phyloP scores from a whole-genome alignment of 2,329 filamentous ascomycete genomes.

The Nemania sp. region DNA sequence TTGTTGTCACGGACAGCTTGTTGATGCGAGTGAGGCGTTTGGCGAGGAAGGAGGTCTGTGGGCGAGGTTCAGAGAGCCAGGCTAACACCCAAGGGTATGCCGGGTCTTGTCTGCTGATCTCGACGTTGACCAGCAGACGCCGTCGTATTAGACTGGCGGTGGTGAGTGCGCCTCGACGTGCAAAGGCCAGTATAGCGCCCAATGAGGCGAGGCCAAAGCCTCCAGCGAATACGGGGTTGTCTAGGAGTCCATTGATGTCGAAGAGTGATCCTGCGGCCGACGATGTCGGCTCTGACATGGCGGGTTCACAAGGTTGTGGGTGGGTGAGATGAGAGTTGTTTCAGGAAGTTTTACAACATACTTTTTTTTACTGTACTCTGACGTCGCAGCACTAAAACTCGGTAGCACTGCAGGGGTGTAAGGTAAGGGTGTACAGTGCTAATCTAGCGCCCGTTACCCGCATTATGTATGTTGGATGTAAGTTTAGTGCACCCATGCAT shows the following conservation, averaged over 20 bases:
- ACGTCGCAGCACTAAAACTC: not conserved
- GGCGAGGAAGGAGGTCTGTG: conserved; percentile 69
- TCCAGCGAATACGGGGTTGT: conserved; percentile 73
- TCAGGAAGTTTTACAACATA: not conserved
- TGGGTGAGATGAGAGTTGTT: not conserved
- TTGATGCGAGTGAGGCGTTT: conserved; percentile 70
- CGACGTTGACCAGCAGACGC: conserved; percentile 92
- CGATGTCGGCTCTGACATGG: conserved; percentile 47
- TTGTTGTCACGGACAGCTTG: conserved; percentile 69
- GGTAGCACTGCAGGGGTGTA: not conserved
- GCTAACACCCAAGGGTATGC: conserved; percentile 94
- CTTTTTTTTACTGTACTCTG: too few relatives aligned
- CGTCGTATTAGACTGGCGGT: conserved; percentile 81
- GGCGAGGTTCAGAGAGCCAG: conserved; percentile 90
- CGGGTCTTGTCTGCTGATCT: conserved; percentile 93
- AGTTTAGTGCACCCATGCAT: not conserved
- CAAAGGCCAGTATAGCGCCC: conserved; percentile 83
- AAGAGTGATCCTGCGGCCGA: conserved; percentile 49
- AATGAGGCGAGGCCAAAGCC: conserved; percentile 93
- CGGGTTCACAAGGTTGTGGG: conserved; percentile 29
- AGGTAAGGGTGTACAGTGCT: too few relatives aligned
- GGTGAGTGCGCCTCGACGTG: conserved; percentile 79
- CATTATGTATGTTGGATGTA: not conserved
- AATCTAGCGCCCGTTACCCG: not conserved
- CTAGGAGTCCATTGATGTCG: conserved; percentile 69